These are phyloP conservation scores for Quercus tomentella DNA, from an alignment of 331 rosid species.

Conservation along the genomic window DNA sequence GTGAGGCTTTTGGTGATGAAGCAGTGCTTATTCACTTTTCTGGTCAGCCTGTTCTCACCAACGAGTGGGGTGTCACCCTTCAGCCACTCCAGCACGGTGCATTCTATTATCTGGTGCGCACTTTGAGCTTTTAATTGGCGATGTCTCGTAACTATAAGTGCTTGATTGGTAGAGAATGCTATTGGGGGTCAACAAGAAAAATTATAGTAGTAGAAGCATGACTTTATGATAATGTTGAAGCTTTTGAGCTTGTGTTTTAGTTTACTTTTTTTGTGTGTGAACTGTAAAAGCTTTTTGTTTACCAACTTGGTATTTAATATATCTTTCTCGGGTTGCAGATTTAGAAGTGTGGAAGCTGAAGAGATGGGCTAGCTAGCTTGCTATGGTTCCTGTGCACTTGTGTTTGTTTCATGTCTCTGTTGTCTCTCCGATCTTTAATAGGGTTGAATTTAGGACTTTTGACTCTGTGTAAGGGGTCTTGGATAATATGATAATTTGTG, in stretches of 20 bases:
- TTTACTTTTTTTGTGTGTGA: not conserved
- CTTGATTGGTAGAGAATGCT: not conserved
- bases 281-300: not conserved
- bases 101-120: constrained; percentile 65
- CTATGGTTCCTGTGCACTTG: constrained; percentile 8
- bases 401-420: not conserved
- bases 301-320: not conserved
- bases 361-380: constrained; percentile 5
- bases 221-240: not conserved
- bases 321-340: constrained; percentile 49
- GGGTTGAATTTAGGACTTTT: constrained; percentile 1
- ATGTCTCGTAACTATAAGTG: too few relatives aligned
- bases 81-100: constrained; percentile 86
- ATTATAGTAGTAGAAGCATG: not conserved
- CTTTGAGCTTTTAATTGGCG: not conserved
- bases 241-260: not conserved
- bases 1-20: constrained; percentile 84
- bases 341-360: constrained; percentile 33
- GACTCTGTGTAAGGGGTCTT: not conserved
- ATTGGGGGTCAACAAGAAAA: not conserved
- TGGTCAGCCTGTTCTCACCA: constrained; percentile 84
- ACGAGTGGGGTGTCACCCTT: constrained; percentile 87
- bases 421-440: constrained; percentile 1
- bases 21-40: constrained; percentile 70
- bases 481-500: constrained; percentile 20